Evolutionary conservation across 1,139 yeast genomes (phyloP).

Genomic region (Debaryomyces robertsiae): DNA sequence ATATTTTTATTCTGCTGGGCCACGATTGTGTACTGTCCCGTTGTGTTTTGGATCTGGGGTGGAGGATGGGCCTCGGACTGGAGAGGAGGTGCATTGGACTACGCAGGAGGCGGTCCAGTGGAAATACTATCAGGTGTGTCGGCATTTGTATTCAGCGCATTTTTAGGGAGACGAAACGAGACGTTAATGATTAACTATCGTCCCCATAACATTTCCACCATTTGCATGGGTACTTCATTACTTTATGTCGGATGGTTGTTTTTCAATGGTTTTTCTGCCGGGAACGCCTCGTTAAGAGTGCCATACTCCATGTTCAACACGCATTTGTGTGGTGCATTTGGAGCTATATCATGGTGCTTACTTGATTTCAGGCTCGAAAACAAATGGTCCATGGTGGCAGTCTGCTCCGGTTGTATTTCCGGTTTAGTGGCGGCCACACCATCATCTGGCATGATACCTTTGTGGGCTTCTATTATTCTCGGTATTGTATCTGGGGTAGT

Average conservation of each 20-base stretch:
- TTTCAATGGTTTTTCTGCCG: conserved; percentile 82
- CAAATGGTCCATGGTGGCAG: conserved; percentile 94
- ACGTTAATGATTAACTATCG: conserved; percentile 84
- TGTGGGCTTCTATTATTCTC: conserved; percentile 87
- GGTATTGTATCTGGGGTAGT: conserved; percentile 80
- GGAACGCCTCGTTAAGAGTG: conserved; percentile 64
- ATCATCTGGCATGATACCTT: conserved; percentile 84
- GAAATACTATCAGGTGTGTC: conserved; percentile 91
- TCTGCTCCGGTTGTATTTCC: conserved; percentile 92
- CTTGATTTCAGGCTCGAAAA: conserved; percentile 85
- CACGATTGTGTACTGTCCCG: conserved; percentile 88
- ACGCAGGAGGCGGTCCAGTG: conserved; percentile 98
- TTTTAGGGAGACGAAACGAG: conserved; percentile 81
- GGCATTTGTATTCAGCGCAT: conserved; percentile 83
- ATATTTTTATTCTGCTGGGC: conserved; percentile 86
- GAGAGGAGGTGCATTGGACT: conserved; percentile 89
- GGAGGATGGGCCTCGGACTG: conserved; percentile 82
- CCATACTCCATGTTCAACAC: conserved; percentile 90
- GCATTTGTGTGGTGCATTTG: conserved; percentile 85
- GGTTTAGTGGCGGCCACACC: conserved; percentile 98
- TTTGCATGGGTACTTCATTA: conserved; percentile 71
- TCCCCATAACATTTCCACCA: conserved; percentile 91
- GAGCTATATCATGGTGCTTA: conserved; percentile 90
- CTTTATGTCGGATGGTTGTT: conserved; percentile 83
- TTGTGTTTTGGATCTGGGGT: conserved; percentile 95